Evolutionary conservation across 176 grass and related monocot genomes (phyloP).

Genomic region (Carex scoparia): DNA sequence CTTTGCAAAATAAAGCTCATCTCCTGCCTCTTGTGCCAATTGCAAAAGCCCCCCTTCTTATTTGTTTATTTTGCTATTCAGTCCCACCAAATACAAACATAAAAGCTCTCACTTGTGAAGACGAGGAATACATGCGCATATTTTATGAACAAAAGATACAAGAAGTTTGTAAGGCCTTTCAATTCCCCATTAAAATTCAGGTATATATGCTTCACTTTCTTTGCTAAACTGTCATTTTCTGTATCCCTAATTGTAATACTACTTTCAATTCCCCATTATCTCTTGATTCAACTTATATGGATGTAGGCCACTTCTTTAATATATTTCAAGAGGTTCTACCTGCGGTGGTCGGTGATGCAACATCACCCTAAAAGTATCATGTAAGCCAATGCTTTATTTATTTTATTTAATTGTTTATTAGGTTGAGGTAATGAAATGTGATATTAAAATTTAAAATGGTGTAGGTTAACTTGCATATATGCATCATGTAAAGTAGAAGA

Average conservation of each 20-base stretch:
- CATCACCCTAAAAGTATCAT: conserved; percentile 98
- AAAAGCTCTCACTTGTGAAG: conserved; percentile 74
- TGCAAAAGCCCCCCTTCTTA: conserved; percentile 5
- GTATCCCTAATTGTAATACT: too few species aligned
- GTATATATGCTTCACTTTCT: conserved; percentile 15
- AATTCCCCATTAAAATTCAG: conserved; percentile 94
- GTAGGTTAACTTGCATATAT: conserved; percentile 99
- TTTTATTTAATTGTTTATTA: not conserved
- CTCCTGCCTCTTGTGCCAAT: not conserved
- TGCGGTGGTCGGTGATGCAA: conserved; percentile 93
- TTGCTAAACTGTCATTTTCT: too few species aligned
- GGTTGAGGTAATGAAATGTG: not conserved
- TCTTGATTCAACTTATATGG: too few species aligned
- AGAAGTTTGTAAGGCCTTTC: conserved; percentile 92
- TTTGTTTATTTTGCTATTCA: conserved; percentile 21
- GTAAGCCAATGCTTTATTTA: conserved; percentile 36
- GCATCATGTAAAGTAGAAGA: conserved; percentile 97
- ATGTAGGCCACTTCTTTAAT: conserved; percentile 83
- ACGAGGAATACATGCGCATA: conserved; percentile 65
- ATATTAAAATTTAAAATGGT: conserved; percentile 28
- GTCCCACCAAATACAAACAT: conserved; percentile 37
- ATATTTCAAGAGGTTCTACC: conserved; percentile 98
- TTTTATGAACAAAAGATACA: conserved; percentile 99
- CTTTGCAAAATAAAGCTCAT: not conserved
- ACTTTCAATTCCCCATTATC: too few species aligned